These are phyloP conservation scores for Botryosphaeria dothidea DNA, from an alignment of 2,329 filamentous ascomycete species.

Conservation along the genomic window DNA sequence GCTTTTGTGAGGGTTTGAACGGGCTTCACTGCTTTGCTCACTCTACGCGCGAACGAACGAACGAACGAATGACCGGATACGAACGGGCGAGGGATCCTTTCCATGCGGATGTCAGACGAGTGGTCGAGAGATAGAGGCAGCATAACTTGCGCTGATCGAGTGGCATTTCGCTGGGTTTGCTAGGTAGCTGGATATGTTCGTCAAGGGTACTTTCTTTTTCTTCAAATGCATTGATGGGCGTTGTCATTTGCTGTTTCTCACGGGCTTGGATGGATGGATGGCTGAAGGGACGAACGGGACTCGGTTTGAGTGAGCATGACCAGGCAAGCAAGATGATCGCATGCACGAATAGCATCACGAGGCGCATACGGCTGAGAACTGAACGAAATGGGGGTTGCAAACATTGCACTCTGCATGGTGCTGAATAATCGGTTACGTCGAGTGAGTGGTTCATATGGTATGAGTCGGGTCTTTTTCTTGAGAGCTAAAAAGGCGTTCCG, in stretches of 20 bases:
- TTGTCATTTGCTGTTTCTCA: background rate
- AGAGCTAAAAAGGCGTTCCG: no score
- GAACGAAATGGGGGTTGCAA: background rate
- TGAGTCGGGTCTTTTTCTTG: no score
- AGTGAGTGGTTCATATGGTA: no score
- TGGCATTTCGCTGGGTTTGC: background rate
- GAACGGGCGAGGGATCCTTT: background rate
- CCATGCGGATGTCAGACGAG: background rate
- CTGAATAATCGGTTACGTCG: no score
- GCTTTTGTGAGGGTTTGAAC: conserved; percentile 16
- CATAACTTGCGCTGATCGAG: background rate
- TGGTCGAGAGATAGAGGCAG: background rate
- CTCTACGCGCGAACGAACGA: background rate
- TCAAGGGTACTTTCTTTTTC: background rate
- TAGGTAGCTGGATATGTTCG: background rate
- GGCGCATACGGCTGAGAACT: background rate
- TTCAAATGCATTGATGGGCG: background rate
- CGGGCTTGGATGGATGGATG: background rate
- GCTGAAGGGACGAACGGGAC: background rate
- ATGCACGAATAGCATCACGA: background rate
- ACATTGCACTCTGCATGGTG: background rate
- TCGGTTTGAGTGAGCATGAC: background rate
- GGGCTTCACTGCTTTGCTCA: background rate
- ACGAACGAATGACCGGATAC: background rate
- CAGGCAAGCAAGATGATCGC: background rate